Evolutionary conservation across 2,329 filamentous ascomycete genomes (phyloP), one percentile per base, ranked within the genome.

Genomic region (Calonectria pseudoturangicola): DNA sequence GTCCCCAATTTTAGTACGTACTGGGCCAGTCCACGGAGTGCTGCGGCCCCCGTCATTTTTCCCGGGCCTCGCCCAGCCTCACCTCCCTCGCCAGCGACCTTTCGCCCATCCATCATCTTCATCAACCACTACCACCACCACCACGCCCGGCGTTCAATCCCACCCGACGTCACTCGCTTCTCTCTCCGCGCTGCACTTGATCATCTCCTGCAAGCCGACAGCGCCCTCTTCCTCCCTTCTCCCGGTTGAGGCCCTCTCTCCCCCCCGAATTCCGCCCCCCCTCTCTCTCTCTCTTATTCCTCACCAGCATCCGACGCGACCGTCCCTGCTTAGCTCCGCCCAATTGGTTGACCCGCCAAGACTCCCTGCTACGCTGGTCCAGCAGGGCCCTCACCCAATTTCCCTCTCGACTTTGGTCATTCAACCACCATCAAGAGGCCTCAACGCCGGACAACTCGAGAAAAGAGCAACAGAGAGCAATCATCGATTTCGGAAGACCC

Each of bases 321-420:
- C 63, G 71, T 75, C 70, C 68, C 68, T 39, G 62, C 63, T 71
- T 69, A 74, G 68, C 69, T 71, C 65, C 69, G 67, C 60, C 70
- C 64, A 67, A 80, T 79, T 80, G 78, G 78, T 72, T 73, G 74
- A 79, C 78, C 73, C 76, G 78, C 78, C 75, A 77, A 78, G 77
- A 69, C 71, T 74, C 76, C 78, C 78, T 78, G 78, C 43, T 76
- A 72, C 76, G 73, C 77, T 74, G 73, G 76, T 73, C 76, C 72
- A 79, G 75, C 73, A 79, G 77, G 70, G 73, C 71, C 75, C 63
- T 80, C 73, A 50, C 71, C 78, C 78, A 80, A 80, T 80, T 77
- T 80, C 78, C 78, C 74, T 74, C 76, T 65, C 63, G 60, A 74
- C 76, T 73, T 73, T 75, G 62, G 66, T 60, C 68, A 73, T 77